Conservation (phyloP, 495 filamentous ascomycete genomes). For the Podospora didyma region DNA sequence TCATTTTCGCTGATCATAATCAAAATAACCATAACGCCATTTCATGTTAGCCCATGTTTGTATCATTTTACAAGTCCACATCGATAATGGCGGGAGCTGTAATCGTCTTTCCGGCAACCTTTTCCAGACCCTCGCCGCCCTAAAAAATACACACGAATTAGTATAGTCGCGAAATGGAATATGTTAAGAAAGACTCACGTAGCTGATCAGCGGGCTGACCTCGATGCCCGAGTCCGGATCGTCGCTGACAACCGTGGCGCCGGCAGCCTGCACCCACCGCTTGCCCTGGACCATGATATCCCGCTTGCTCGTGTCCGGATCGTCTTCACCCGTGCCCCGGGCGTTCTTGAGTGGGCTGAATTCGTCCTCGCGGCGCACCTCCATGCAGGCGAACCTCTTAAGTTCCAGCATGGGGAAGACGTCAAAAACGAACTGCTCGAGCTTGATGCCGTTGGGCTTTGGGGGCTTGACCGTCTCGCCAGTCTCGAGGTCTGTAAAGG, state of each 20-base stretch:
- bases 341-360: constrained; percentile 99
- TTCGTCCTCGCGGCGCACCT: constrained; percentile 95
- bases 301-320: constrained; percentile 82
- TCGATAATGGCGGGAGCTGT: constrained; percentile 74
- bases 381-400: constrained; percentile 87
- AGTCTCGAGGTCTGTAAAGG: constrained; percentile 68
- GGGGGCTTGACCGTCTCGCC: constrained; percentile 81
- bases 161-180: neutral
- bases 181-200: constrained; percentile 62
- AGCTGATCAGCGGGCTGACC: constrained; percentile 90
- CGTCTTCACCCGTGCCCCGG: constrained; percentile 83
- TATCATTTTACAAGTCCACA: constrained; percentile 51
- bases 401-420: constrained; percentile 88
- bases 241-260: constrained; percentile 72
- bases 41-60: neutral
- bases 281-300: constrained; percentile 89
- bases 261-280: constrained; percentile 76
- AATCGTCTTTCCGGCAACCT: constrained; percentile 68
- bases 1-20: too few species aligned
- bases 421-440: constrained; percentile 99
- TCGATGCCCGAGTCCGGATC: constrained; percentile 70
- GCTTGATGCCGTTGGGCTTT: constrained; percentile 96
- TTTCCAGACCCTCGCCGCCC: constrained; percentile 88
- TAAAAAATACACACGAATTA: constrained; percentile 9
- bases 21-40: too few species aligned